A percentile compares a stretch with the other conserved stretches of the same genome.
Conservation (phyloP, 2,329 filamentous ascomycete genomes). For the Didymella sp. region DNA sequence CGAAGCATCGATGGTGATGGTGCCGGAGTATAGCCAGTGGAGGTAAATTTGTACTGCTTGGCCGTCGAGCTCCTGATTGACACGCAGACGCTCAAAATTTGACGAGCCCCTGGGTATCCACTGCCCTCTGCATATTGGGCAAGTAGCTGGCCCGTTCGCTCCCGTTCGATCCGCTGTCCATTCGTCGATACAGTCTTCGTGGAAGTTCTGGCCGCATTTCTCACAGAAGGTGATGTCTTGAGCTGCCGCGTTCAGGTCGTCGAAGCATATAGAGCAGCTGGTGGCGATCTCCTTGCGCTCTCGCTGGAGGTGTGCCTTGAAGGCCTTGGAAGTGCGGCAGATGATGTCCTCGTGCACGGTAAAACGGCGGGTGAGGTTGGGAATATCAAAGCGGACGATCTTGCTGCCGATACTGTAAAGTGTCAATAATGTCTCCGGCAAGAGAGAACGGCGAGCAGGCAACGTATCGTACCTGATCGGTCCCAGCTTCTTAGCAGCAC, state of each 20-base stretch:
- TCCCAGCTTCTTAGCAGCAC: neutral
- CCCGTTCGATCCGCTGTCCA: neutral
- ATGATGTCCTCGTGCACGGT: neutral
- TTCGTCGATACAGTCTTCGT: neutral
- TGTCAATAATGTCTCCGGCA: neutral
- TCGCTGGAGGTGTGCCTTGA: neutral
- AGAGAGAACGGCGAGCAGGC: neutral
- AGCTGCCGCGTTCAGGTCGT: neutral
- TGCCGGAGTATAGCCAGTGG: neutral
- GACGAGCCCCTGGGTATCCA: neutral
- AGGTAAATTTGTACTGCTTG: neutral
- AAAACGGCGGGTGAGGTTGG: neutral
- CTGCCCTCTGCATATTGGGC: neutral
- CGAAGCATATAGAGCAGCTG: neutral
- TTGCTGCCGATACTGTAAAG: neutral
- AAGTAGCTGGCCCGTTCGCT: neutral
- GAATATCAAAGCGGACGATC: neutral
- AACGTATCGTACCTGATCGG: neutral
- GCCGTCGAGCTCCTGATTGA: neutral
- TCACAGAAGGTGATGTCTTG: neutral
- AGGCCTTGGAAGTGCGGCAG: neutral
- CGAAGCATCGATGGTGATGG: neutral
- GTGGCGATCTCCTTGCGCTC: neutral
- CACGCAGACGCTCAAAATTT: neutral
- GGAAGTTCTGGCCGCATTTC: neutral